Evolutionary conservation across 2,329 filamentous ascomycete genomes (phyloP).

Genomic region (Xylariaceae sp.): DNA sequence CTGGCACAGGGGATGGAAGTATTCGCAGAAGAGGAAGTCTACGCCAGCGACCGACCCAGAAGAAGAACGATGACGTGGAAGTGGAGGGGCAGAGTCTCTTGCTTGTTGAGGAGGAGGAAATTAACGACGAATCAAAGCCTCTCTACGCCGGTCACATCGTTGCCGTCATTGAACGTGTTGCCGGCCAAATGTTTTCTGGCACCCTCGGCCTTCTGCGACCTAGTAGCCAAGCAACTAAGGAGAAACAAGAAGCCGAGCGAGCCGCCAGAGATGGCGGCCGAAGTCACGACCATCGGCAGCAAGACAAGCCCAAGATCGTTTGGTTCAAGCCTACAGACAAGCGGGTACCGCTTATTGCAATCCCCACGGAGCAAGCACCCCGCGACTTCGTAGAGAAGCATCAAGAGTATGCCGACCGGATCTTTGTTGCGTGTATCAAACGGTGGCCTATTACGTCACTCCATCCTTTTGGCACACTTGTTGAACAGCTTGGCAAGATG

Average conservation of each 20-base stretch:
- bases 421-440: slow-evolving; percentile 99
- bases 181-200: slow-evolving; percentile 98
- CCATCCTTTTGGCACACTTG: slow-evolving; percentile 94
- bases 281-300: slow-evolving; percentile 74
- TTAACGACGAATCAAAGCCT: slow-evolving; percentile 96
- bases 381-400: slow-evolving; percentile 98
- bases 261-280: slow-evolving; percentile 80
- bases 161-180: slow-evolving; percentile 92
- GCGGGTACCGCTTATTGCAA: slow-evolving; percentile 94
- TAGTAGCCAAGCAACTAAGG: slow-evolving; percentile 97
- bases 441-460: slow-evolving; percentile 99
- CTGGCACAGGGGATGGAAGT: slow-evolving; percentile 68
- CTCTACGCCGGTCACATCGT: slow-evolving; percentile 96
- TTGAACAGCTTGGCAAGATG: slow-evolving; percentile 96
- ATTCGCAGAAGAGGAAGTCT: slow-evolving; percentile 91
- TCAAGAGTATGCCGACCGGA: slow-evolving; percentile 93
- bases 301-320: slow-evolving; percentile 98
- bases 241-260: slow-evolving; percentile 97
- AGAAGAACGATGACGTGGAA: slow-evolving; percentile 99
- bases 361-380: slow-evolving; percentile 95
- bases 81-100: slow-evolving; percentile 96
- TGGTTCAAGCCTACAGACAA: slow-evolving; percentile 99
- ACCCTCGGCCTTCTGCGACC: slow-evolving; percentile 90
- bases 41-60: slow-evolving; percentile 93
- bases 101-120: slow-evolving; percentile 96